Conservation (phyloP, 305 asterid genomes). For the Fraxinus angustifolia region DNA sequence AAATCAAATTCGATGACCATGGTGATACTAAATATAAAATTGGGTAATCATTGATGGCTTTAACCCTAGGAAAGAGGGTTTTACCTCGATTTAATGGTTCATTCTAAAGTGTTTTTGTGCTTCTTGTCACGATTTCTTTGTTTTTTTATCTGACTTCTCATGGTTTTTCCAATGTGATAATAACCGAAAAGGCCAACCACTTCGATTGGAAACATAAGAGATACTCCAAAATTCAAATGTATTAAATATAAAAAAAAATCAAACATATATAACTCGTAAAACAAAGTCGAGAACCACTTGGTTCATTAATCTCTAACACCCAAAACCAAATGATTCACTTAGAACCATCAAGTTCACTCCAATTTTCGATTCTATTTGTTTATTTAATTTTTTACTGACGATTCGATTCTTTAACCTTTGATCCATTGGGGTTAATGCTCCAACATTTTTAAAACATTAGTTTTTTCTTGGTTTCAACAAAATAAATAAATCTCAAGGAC, state of each 20-base stretch:
- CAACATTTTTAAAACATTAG: not conserved
- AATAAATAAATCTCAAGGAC: not conserved
- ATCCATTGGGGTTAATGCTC: not conserved
- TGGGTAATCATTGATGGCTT: too few relatives aligned
- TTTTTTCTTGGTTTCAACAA: not conserved
- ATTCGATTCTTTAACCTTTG: not conserved
- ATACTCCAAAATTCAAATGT: not conserved
- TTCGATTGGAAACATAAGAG: not conserved
- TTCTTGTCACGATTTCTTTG: not conserved
- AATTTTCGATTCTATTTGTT: too few relatives aligned
- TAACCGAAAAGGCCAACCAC: not conserved
- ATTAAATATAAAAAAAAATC: too few relatives aligned
- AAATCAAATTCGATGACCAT: too few relatives aligned
- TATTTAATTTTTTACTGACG: too few relatives aligned
- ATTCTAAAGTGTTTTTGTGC: not conserved
- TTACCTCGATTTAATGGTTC: not conserved
- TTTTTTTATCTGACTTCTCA: not conserved
- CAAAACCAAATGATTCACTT: not conserved
- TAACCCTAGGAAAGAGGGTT: not conserved
- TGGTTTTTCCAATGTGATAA: not conserved
- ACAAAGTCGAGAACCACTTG: not conserved
- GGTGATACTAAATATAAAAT: too few relatives aligned
- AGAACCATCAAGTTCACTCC: not conserved
- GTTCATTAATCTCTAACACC: not conserved
- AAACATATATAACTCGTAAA: not conserved